A percentile compares a stretch with the other conserved stretches of the same genome.
Conservation (phyloP, 2,329 filamentous ascomycete species). For the Claviceps africana region DNA sequence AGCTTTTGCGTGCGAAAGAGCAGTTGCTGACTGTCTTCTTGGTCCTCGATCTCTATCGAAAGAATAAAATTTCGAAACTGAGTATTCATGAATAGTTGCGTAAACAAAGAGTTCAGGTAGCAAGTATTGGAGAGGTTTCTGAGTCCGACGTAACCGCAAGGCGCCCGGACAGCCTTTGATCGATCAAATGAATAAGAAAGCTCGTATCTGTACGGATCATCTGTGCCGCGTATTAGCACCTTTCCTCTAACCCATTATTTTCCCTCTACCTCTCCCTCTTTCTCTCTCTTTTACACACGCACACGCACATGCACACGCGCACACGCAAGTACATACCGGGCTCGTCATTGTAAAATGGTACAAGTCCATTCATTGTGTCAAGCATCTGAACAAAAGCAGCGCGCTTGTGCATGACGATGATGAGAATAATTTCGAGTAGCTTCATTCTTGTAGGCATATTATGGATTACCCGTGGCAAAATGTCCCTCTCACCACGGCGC, state of each 20-base stretch:
- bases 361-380: slow-evolving; percentile 20
- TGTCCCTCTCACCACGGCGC: slow-evolving; percentile 6
- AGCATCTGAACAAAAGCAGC: slow-evolving; percentile 37
- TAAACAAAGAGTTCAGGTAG: slow-evolving; percentile 88
- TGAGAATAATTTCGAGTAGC: slow-evolving; percentile 46
- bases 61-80: slow-evolving; percentile 79
- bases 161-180: slow-evolving; percentile 52
- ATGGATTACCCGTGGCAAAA: slow-evolving; percentile 30
- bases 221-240: slow-evolving; percentile 6
- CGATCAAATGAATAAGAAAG: slow-evolving; percentile 50
- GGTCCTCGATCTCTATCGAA: slow-evolving; percentile 40
- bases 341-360: slow-evolving; percentile 25
- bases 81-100: slow-evolving; percentile 92
- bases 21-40: slow-evolving; percentile 46
- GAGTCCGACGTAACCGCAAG: slow-evolving; percentile 77
- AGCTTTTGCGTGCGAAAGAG: slow-evolving; percentile 66
- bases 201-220: slow-evolving; percentile 46
- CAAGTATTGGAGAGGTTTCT: slow-evolving; percentile 90
- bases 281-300: not conserved
- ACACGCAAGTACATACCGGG: slow-evolving; percentile 18
- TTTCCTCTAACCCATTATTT: not conserved
- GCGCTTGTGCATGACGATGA: slow-evolving; percentile 37
- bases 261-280: not conserved
- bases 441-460: slow-evolving; percentile 40
- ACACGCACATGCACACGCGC: not conserved